Percentiles rank a stretch among this genome's conserved stretches.
Conservation (phyloP, 139 green algal genomes). For the Bryopsis sp. region DNA sequence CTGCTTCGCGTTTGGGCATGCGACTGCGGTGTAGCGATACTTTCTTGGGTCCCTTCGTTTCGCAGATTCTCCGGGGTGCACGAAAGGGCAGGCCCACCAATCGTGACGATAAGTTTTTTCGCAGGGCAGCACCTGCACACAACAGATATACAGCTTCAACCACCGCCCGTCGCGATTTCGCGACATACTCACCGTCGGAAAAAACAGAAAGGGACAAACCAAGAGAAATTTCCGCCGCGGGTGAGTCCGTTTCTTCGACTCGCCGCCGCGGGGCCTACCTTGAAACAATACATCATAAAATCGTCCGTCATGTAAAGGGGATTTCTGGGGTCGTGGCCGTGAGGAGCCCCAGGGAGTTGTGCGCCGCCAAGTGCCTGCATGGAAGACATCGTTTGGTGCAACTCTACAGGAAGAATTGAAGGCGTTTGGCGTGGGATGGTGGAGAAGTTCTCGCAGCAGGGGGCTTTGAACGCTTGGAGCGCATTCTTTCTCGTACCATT, state of each 20-base stretch:
- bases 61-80: conserved; percentile 83
- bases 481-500: too few species aligned
- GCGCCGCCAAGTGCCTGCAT: too few species aligned
- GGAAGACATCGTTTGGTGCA: too few species aligned
- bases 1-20: conserved; percentile 25
- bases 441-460: too few species aligned
- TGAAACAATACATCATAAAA: conserved; percentile 64
- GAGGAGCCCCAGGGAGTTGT: too few species aligned
- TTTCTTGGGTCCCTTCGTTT: conserved; percentile 62
- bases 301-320: conserved; percentile 32
- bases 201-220: not conserved
- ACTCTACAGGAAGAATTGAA: too few species aligned
- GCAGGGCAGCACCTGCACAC: conserved; percentile 40
- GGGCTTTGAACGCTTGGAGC: too few species aligned
- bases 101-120: conserved; percentile 45
- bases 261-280: conserved; percentile 28
- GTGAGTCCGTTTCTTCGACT: too few species aligned
- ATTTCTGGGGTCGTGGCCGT: too few species aligned
- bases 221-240: too few species aligned
- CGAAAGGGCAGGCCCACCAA: conserved; percentile 74
- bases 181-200: not conserved
- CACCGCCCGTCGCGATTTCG: not conserved
- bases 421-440: too few species aligned
- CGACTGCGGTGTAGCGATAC: conserved; percentile 52
- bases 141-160: not conserved